Evolutionary conservation across 2,329 filamentous ascomycete genomes (phyloP).

Genomic region (Ustilaginoidea virens): DNA sequence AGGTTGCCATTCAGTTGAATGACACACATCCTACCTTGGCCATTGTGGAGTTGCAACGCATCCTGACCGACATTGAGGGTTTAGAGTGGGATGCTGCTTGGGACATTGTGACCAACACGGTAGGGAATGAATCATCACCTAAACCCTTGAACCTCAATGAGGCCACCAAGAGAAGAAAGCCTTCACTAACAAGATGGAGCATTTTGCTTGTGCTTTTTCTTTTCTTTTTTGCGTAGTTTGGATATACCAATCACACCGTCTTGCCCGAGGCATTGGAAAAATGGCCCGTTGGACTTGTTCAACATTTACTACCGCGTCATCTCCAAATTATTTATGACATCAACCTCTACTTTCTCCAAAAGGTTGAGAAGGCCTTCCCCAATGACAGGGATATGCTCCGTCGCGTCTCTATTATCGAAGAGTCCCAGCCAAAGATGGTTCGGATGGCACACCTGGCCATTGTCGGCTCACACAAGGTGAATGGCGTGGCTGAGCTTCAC

Average conservation of each 20-base stretch:
- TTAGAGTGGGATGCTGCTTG: slow-evolving; percentile 90
- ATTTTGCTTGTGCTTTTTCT: too few species aligned
- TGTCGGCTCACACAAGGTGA: slow-evolving; percentile 97
- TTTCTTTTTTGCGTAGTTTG: slow-evolving; percentile 51
- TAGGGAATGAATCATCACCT: too few species aligned
- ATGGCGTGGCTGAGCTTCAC: slow-evolving; percentile 92
- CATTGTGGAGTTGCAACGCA: slow-evolving; percentile 89
- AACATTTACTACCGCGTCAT: slow-evolving; percentile 85
- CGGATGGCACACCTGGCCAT: slow-evolving; percentile 93
- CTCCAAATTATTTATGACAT: slow-evolving; percentile 97
- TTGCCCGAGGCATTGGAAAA: slow-evolving; percentile 95
- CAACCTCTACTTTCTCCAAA: slow-evolving; percentile 85
- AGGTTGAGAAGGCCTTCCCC: slow-evolving; percentile 80
- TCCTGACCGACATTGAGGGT: slow-evolving; percentile 76
- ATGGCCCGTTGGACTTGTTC: slow-evolving; percentile 87
- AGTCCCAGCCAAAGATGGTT: slow-evolving; percentile 93
- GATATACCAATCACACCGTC: slow-evolving; percentile 98
- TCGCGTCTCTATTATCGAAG: slow-evolving; percentile 93
- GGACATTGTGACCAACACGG: slow-evolving; percentile 57
- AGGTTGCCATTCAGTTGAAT: slow-evolving; percentile 94
- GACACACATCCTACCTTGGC: slow-evolving; percentile 95
- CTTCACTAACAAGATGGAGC: too few species aligned
- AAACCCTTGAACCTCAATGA: too few species aligned
- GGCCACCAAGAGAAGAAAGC: too few species aligned
- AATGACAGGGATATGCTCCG: slow-evolving; percentile 72